Conservation (phyloP, 2,329 filamentous ascomycete genomes). For the Paracorniculantispora psalliotae region DNA sequence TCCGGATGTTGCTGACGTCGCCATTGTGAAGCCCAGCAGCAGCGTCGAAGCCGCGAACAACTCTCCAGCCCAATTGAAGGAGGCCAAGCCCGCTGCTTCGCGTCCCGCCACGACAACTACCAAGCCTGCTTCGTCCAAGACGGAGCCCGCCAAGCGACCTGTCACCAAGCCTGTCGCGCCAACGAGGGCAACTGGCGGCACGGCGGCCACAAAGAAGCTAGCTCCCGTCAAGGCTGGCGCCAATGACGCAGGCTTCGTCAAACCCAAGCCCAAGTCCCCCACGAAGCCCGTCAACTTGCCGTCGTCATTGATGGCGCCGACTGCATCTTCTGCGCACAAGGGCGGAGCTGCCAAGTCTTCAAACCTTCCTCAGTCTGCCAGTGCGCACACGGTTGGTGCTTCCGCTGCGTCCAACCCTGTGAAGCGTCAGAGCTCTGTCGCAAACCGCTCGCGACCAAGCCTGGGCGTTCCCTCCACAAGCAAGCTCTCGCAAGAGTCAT, state of each 20-base stretch:
- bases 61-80: slow-evolving; percentile 23
- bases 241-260: slow-evolving; percentile 42
- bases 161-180: slow-evolving; percentile 20
- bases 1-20: not conserved
- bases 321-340: slow-evolving; percentile 64
- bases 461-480: slow-evolving; percentile 57
- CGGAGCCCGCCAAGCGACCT: slow-evolving; percentile 23
- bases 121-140: slow-evolving; percentile 19
- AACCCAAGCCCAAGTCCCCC: slow-evolving; percentile 61
- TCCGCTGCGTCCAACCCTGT: slow-evolving; percentile 31
- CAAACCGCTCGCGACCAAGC: slow-evolving; percentile 45
- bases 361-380: slow-evolving; percentile 31
- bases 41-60: slow-evolving; percentile 19
- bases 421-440: slow-evolving; percentile 42
- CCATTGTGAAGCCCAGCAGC: slow-evolving; percentile 7
- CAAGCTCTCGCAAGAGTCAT: slow-evolving; percentile 33
- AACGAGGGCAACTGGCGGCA: slow-evolving; percentile 26
- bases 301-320: slow-evolving; percentile 63
- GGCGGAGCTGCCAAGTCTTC: slow-evolving; percentile 24
- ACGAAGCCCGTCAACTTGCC: slow-evolving; percentile 64
- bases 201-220: slow-evolving; percentile 38
- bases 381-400: slow-evolving; percentile 29
- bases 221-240: slow-evolving; percentile 35
- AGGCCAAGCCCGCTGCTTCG: slow-evolving; percentile 13
- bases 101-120: slow-evolving; percentile 21